Evolutionary conservation across 495 filamentous ascomycete species (phyloP).

Genomic region (Xylaria telfairii): DNA sequence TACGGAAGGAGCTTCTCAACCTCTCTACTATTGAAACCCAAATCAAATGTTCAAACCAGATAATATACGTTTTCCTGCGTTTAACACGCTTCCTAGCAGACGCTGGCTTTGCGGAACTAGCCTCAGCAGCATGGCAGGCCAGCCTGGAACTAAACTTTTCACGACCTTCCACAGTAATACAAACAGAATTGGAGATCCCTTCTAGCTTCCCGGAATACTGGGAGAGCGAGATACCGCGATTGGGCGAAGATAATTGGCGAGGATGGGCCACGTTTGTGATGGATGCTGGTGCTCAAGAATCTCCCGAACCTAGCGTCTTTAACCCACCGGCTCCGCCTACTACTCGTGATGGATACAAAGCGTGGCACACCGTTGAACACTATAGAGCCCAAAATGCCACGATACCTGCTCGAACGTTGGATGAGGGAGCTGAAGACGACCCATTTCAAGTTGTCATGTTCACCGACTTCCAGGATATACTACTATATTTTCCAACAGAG

Average conservation of each 20-base stretch:
- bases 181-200: slow-evolving; percentile 42
- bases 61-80: slow-evolving; percentile 76
- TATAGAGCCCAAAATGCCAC: slow-evolving; percentile 51
- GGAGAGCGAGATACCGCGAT: slow-evolving; percentile 81
- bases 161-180: slow-evolving; percentile 46
- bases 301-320: slow-evolving; percentile 44
- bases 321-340: slow-evolving; percentile 28
- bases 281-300: slow-evolving; percentile 37
- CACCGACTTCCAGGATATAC: slow-evolving; percentile 70
- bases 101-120: slow-evolving; percentile 79
- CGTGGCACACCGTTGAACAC: slow-evolving; percentile 69
- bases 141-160: slow-evolving; percentile 77
- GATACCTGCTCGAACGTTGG: slow-evolving; percentile 70
- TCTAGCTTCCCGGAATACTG: slow-evolving; percentile 73
- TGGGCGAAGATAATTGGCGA: slow-evolving; percentile 74
- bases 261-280: slow-evolving; percentile 70
- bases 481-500: slow-evolving; percentile 59
- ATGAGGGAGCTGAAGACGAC: slow-evolving; percentile 72
- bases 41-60: slow-evolving; percentile 53
- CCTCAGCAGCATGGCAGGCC: slow-evolving; percentile 83
- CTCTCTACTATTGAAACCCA: slow-evolving; percentile 29
- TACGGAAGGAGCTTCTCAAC: slow-evolving; percentile 47
- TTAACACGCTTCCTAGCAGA: slow-evolving; percentile 76
- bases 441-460: slow-evolving; percentile 79
- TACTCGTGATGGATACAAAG: slow-evolving; percentile 48